phyloP scores from a whole-genome alignment of 257 asterid species.

The Ajuga chamaepitys region DNA sequence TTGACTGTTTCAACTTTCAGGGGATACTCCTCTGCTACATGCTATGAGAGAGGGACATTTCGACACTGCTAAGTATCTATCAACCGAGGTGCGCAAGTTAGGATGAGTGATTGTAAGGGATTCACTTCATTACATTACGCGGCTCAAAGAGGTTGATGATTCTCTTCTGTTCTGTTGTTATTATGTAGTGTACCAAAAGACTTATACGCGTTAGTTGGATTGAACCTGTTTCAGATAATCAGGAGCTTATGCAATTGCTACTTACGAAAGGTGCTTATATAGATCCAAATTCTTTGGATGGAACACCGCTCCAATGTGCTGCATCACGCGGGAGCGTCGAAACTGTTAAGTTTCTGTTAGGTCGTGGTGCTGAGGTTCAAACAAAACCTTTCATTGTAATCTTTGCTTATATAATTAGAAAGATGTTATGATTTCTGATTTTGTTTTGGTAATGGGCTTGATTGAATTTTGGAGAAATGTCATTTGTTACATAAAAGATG shows the following conservation, averaged over 20 bases:
- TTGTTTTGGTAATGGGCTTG: background rate
- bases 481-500: too few species aligned
- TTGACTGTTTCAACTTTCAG: constrained; percentile 10
- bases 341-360: constrained; percentile 14
- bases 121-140: constrained; percentile 17
- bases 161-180: background rate
- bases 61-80: constrained; percentile 12
- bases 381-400: background rate
- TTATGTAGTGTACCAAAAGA: background rate
- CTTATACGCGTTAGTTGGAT: too few species aligned
- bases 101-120: background rate
- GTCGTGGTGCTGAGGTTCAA: constrained; percentile 14
- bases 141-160: constrained; percentile 2
- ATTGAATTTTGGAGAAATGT: too few species aligned
- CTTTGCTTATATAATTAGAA: background rate
- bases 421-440: background rate
- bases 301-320: constrained; percentile 24
- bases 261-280: constrained; percentile 8
- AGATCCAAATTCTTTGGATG: constrained; percentile 14
- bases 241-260: constrained; percentile 19
- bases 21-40: constrained; percentile 15
- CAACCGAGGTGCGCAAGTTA: constrained; percentile 7
- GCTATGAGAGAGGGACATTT: constrained; percentile 4
- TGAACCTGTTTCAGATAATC: constrained; percentile 4
- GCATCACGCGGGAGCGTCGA: constrained; percentile 12